A percentile compares a stretch with the other conserved stretches of the same genome.
phyloP scores from a whole-genome alignment of 495 filamentous ascomycete genomes.

The Aspergillus saccharolyticus region DNA sequence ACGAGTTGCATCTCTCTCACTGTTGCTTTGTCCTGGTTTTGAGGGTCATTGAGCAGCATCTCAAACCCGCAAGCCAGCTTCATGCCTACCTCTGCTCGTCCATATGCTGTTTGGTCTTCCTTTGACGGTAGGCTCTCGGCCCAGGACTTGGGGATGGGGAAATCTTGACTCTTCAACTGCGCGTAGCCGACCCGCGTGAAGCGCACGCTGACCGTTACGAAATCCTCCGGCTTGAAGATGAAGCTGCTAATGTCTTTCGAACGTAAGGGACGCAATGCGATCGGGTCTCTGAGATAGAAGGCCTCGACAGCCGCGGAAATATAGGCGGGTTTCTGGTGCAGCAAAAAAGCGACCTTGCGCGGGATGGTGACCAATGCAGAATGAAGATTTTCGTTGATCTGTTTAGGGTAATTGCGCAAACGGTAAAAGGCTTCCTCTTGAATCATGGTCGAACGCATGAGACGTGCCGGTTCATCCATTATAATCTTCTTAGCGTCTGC shows the following conservation, averaged over 20 bases:
- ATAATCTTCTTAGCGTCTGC: constrained; percentile 57
- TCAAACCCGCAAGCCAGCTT: constrained; percentile 89
- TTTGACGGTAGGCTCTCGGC: constrained; percentile 30
- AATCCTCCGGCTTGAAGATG: constrained; percentile 67
- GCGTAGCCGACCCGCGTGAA: constrained; percentile 90
- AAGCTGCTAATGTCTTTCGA: constrained; percentile 41
- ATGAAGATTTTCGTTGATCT: constrained; percentile 67
- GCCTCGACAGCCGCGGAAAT: constrained; percentile 82
- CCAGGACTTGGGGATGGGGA: constrained; percentile 64
- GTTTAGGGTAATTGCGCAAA: constrained; percentile 71
- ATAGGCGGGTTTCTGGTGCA: constrained; percentile 65
- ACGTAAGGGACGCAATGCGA: constrained; percentile 64
- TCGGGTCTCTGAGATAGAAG: constrained; percentile 88
- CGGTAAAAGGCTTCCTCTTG: constrained; percentile 90
- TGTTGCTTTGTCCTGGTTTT: constrained; percentile 57
- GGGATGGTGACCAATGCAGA: constrained; percentile 67
- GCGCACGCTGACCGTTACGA: constrained; percentile 68
- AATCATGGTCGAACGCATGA: constrained; percentile 63
- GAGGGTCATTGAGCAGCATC: constrained; percentile 67
- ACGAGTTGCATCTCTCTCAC: constrained; percentile 70
- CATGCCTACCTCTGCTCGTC: constrained; percentile 71
- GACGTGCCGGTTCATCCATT: constrained; percentile 39
- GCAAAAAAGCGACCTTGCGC: constrained; percentile 73
- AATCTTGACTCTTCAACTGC: constrained; percentile 87
- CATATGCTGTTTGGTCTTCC: constrained; percentile 34